These are phyloP conservation scores for Psilocybe azurescens DNA, from an alignment of 768 basidiomycete species.

Conservation along the genomic window DNA sequence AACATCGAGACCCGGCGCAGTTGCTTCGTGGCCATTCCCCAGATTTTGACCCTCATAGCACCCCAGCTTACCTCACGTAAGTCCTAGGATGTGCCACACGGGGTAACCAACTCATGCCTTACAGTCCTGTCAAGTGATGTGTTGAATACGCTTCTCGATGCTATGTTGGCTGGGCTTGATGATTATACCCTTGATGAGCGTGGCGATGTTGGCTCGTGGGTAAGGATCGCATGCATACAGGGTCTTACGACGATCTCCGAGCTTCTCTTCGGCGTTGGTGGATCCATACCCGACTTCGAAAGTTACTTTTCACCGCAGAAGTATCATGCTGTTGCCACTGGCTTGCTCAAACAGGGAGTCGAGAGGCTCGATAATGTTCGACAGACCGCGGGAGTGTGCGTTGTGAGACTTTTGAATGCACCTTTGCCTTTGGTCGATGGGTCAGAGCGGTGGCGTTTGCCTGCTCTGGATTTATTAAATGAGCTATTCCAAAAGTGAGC, in stretches of 20 bases:
- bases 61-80: constrained; percentile 50
- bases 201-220: constrained; percentile 97
- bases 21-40: constrained; percentile 51
- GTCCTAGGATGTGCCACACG: constrained; percentile 27
- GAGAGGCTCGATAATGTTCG: constrained; percentile 93
- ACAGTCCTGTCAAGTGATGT: constrained; percentile 54
- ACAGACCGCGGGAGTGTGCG: constrained; percentile 72
- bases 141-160: constrained; percentile 55
- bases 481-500: constrained; percentile 60
- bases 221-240: constrained; percentile 78
- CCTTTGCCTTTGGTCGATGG: constrained; percentile 46
- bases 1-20: constrained; percentile 45
- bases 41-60: constrained; percentile 50
- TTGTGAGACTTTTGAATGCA: constrained; percentile 55
- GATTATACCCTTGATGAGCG: constrained; percentile 96
- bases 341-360: constrained; percentile 86
- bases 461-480: constrained; percentile 49
- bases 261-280: constrained; percentile 53
- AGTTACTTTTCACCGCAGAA: constrained; percentile 63
- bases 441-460: constrained; percentile 56
- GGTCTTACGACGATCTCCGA: constrained; percentile 62
- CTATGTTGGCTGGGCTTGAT: constrained; percentile 71
- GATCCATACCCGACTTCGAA: constrained; percentile 48
- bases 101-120: constrained; percentile 16
- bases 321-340: constrained; percentile 63